Percentiles rank a stretch among this genome's conserved stretches.
phyloP scores from a whole-genome alignment of 352 stramenopile species.

The Aphanomyces cochlioides region DNA sequence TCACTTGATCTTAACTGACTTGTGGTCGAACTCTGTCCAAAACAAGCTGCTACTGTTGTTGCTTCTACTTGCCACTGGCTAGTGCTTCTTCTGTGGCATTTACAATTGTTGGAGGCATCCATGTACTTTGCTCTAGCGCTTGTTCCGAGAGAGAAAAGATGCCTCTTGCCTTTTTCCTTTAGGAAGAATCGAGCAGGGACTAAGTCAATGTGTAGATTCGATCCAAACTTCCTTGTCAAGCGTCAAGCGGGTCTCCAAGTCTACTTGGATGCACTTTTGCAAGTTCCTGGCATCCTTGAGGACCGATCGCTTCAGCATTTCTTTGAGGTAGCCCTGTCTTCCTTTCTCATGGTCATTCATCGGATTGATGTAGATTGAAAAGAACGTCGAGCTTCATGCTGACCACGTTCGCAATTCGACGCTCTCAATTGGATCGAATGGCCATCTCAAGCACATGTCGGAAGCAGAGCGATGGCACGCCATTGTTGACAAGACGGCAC shows the following conservation, averaged over 20 bases:
- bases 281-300: constrained; percentile 68
- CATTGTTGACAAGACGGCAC: constrained; percentile 70
- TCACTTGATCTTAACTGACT: constrained; percentile 86
- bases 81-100: no score
- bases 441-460: constrained; percentile 43
- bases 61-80: no score
- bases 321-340: constrained; percentile 38
- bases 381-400: constrained; percentile 62
- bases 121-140: no score
- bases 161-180: no score
- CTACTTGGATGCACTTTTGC: constrained; percentile 62
- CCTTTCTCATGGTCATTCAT: not conserved
- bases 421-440: constrained; percentile 24
- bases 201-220: constrained; percentile 46
- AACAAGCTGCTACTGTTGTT: no score
- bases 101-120: no score
- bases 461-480: constrained; percentile 73
- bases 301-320: constrained; percentile 76
- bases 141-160: no score
- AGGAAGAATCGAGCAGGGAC: no score
- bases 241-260: constrained; percentile 67
- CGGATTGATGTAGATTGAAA: constrained; percentile 43
- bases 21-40: no score
- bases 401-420: constrained; percentile 39
- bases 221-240: constrained; percentile 77